A percentile compares a stretch with the other conserved stretches of the same genome.
phyloP scores from a whole-genome alignment of 139 green algal genomes.

The Choricystis sp. region DNA sequence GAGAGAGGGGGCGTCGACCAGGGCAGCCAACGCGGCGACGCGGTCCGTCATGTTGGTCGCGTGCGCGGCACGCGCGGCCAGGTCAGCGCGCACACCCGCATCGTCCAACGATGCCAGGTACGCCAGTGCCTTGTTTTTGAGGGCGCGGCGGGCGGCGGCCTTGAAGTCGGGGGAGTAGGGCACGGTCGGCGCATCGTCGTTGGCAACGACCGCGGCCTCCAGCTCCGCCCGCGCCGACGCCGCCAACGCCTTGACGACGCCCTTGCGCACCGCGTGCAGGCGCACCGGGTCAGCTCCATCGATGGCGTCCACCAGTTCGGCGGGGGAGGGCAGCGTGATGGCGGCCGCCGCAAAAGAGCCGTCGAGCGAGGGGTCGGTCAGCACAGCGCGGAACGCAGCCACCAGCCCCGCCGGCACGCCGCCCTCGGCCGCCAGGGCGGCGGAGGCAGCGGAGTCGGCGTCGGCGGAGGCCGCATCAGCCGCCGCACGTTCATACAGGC shows the following conservation, averaged over 20 bases:
- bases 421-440: slow-evolving; percentile 23
- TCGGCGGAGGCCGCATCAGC: slow-evolving; percentile 7
- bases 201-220: slow-evolving; percentile 37
- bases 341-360: slow-evolving; percentile 50
- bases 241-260: slow-evolving; percentile 51
- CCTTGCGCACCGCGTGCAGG: slow-evolving; percentile 51
- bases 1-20: slow-evolving; percentile 21
- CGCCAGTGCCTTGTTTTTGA: slow-evolving; percentile 74
- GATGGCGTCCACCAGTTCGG: slow-evolving; percentile 62
- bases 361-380: slow-evolving; percentile 33
- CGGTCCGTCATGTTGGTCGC: slow-evolving; percentile 98
- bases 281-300: slow-evolving; percentile 49
- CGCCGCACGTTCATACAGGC: slow-evolving; percentile 55
- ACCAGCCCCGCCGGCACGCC: slow-evolving; percentile 41
- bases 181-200: slow-evolving; percentile 31
- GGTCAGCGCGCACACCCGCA: slow-evolving; percentile 28
- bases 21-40: slow-evolving; percentile 55
- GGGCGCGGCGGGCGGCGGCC: slow-evolving; percentile 29
- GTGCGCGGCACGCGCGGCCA: slow-evolving; percentile 33
- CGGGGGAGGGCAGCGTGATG: slow-evolving; percentile 39
- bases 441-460: slow-evolving; percentile 15
- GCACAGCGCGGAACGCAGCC: slow-evolving; percentile 37
- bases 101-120: slow-evolving; percentile 20
- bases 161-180: slow-evolving; percentile 41
- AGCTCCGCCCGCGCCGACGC: slow-evolving; percentile 52